These are phyloP conservation scores for Fennellomyces sp. DNA, from an alignment of 371 early-diverging fungal species.

Conservation along the genomic window DNA sequence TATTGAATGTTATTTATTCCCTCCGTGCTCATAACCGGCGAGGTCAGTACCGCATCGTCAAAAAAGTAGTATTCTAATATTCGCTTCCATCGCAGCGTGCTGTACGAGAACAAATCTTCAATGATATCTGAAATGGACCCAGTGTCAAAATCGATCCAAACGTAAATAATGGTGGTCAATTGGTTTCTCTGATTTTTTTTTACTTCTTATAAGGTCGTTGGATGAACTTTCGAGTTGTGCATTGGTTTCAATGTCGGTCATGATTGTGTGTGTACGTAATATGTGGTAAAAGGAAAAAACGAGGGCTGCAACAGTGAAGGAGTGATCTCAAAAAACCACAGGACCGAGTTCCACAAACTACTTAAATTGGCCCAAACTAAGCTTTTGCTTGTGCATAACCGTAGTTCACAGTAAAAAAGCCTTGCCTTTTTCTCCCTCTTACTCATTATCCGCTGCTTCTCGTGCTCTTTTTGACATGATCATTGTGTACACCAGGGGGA, in stretches of 20 bases:
- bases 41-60: constrained; percentile 40
- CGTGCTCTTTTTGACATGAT: too few species aligned
- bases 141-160: background rate
- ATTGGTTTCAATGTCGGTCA: constrained; percentile 35
- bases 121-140: constrained; percentile 30
- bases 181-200: background rate
- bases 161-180: background rate
- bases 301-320: too few species aligned
- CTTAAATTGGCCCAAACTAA: too few species aligned
- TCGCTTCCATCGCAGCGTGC: constrained; percentile 35
- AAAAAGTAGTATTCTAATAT: constrained; percentile 49
- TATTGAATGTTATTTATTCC: constrained; percentile 61
- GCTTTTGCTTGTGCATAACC: too few species aligned
- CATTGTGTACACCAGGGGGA: too few species aligned
- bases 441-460: too few species aligned
- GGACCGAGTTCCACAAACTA: too few species aligned
- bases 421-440: too few species aligned
- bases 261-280: background rate
- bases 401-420: too few species aligned
- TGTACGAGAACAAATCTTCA: constrained; percentile 48
- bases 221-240: constrained; percentile 36
- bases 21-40: constrained; percentile 60
- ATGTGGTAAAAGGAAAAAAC: background rate
- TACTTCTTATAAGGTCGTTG: constrained; percentile 35
- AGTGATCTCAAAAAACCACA: too few species aligned